phyloP scores from a whole-genome alignment of 2,329 filamentous ascomycete genomes.

The Thielaviopsis punctulata region DNA sequence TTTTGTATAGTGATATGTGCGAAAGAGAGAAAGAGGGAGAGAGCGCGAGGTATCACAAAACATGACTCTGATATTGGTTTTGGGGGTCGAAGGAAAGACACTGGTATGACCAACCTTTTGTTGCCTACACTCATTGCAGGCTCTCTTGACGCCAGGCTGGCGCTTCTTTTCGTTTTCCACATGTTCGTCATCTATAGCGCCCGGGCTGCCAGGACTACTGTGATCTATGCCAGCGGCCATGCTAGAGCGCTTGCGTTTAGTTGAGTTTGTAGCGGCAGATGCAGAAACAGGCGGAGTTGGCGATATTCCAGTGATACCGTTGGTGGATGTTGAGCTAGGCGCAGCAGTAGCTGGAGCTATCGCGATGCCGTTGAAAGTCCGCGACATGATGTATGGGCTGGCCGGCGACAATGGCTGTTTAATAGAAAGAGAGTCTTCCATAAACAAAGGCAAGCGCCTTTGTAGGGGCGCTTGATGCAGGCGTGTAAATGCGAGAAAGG shows the following conservation, averaged over 20 bases:
- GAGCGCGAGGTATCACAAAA: conserved; percentile 1
- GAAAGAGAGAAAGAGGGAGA: background rate
- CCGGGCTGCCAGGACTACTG: conserved; percentile 43
- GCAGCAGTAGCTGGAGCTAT: conserved; percentile 21
- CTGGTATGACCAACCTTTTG: conserved; percentile 49
- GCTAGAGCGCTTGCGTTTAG: conserved; percentile 43
- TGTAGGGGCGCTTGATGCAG: background rate
- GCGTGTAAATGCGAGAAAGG: background rate
- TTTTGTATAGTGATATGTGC: background rate
- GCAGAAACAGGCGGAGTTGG: background rate
- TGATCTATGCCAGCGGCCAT: conserved; percentile 29
- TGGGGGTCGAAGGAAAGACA: background rate
- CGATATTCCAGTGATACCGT: background rate
- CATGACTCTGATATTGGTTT: conserved; percentile 12
- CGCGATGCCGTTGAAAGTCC: conserved; percentile 4
- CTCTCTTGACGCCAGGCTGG: conserved; percentile 56
- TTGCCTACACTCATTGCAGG: conserved; percentile 72
- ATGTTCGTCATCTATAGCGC: conserved; percentile 39
- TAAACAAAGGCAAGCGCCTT: background rate
- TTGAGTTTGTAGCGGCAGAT: conserved; percentile 32
- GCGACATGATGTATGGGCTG: conserved; percentile 5
- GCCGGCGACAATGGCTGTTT: conserved; percentile 6
- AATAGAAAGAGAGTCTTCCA: conserved; percentile 1
- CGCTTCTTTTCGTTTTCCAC: conserved; percentile 42
- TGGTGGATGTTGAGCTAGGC: background rate